Conservation (phyloP, 177 flowering plant species). For the Vitis hybrid region DNA sequence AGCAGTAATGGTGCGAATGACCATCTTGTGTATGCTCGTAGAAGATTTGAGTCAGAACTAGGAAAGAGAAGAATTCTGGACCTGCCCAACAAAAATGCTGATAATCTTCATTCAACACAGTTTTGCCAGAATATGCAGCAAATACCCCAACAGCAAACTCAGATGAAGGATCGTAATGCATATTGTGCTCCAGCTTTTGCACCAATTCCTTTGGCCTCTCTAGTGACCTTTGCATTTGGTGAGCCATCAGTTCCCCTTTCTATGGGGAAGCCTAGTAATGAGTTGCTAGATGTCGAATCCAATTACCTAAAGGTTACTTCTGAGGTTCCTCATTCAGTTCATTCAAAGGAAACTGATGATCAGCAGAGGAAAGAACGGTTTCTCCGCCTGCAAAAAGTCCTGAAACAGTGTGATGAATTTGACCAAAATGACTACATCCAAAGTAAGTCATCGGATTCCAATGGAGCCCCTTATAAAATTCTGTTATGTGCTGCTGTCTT, state of each 20-base stretch:
- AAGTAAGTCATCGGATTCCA: conserved; percentile 8
- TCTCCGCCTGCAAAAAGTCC: conserved; percentile 7
- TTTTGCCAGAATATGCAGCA: background rate
- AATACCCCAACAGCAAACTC: conserved; percentile 2
- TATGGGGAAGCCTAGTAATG: background rate
- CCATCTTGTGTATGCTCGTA: background rate
- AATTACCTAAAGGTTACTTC: background rate
- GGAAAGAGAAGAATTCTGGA: conserved; percentile 7
- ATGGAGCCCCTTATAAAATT: background rate
- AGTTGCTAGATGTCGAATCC: background rate
- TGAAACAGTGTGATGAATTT: conserved; percentile 15
- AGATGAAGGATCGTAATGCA: background rate
- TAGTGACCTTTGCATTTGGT: background rate
- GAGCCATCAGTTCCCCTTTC: conserved; percentile 6
- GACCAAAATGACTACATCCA: conserved; percentile 13
- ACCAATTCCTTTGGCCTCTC: conserved; percentile 7
- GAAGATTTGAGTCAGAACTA: conserved; percentile 1
- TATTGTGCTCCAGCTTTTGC: conserved; percentile 7
- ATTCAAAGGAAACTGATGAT: background rate
- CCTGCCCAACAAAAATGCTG: background rate
- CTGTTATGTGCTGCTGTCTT: background rate
- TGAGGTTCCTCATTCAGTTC: conserved; percentile 7
- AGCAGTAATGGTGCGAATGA: conserved; percentile 5
- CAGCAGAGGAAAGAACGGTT: conserved; percentile 12
- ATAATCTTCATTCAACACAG: conserved; percentile 1